Conservation (phyloP, 2,329 filamentous ascomycete species). For the Sclerotinia subarctica region DNA sequence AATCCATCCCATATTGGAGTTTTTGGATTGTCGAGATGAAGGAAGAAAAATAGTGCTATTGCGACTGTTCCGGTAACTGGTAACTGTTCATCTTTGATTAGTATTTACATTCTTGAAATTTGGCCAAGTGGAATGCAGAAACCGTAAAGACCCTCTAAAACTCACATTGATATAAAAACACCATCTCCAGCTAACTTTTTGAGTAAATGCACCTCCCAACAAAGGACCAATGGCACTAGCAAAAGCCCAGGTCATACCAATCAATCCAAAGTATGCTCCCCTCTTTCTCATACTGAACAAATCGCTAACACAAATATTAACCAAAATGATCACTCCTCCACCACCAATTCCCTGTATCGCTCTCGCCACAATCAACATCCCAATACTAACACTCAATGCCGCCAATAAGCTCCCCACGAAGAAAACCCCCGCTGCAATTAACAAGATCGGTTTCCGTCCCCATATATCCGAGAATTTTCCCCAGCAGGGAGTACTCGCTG, state of each 20-base stretch:
- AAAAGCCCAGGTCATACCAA: constrained; percentile 61
- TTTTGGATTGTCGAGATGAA: constrained; percentile 64
- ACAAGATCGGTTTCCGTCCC: constrained; percentile 53
- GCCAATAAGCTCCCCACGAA: constrained; percentile 51
- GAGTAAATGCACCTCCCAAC: constrained; percentile 63
- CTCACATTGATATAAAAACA: constrained; percentile 43
- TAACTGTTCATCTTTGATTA: not conserved
- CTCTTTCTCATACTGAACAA: constrained; percentile 48
- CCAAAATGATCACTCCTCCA: constrained; percentile 50
- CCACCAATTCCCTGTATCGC: constrained; percentile 45
- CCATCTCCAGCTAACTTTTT: constrained; percentile 58
- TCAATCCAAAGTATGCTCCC: constrained; percentile 58
- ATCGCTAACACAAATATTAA: constrained; percentile 54
- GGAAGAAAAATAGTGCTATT: constrained; percentile 56
- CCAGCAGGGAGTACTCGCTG: constrained; percentile 64
- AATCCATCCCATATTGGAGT: constrained; percentile 61
- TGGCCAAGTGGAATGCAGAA: not conserved
- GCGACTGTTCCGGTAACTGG: constrained; percentile 37
- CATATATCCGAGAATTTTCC: constrained; percentile 59
- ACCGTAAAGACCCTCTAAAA: not conserved
- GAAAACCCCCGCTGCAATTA: constrained; percentile 49
- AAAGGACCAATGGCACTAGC: constrained; percentile 64
- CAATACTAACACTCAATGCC: constrained; percentile 45
- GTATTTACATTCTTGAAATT: not conserved
- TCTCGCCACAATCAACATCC: constrained; percentile 46